A percentile compares a stretch with the other conserved stretches of the same genome.
phyloP scores from a whole-genome alignment of 73 alveolate genomes.

The Breviolum minutum region DNA sequence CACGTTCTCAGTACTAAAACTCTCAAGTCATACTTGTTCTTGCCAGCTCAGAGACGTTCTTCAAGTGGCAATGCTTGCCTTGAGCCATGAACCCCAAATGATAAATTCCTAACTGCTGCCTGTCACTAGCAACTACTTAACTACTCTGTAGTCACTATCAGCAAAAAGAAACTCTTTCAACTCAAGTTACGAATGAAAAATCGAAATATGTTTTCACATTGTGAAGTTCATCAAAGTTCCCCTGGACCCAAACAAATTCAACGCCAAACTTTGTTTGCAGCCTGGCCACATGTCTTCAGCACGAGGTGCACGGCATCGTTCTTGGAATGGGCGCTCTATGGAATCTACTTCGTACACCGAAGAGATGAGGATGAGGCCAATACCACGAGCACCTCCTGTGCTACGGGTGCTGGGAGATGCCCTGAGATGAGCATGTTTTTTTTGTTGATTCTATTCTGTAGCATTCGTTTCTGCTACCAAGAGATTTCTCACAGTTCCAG shows the following conservation, averaged over 20 bases:
- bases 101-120: background rate
- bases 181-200: background rate
- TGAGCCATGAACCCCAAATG: background rate
- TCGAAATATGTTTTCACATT: background rate
- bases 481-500: no score
- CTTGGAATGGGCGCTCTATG: conserved; percentile 66
- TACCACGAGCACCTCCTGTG: conserved; percentile 78
- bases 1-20: no score
- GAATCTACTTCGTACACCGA: conserved; percentile 65
- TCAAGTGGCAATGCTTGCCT: conserved; percentile 78
- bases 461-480: no score
- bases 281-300: conserved; percentile 67
- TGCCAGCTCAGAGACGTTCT: conserved; percentile 31
- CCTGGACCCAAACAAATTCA: no score
- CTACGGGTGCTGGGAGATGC: background rate
- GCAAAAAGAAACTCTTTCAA: no score
- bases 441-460: no score
- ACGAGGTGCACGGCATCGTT: conserved; percentile 73
- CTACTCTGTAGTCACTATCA: no score
- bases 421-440: background rate
- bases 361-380: conserved; percentile 83
- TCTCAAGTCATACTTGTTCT: background rate
- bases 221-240: background rate
- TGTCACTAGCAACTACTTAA: no score
- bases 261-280: background rate